Base-by-base conservation (phyloP, 2,329 filamentous ascomycete genomes). In the Polytolypa hystricis region DNA sequence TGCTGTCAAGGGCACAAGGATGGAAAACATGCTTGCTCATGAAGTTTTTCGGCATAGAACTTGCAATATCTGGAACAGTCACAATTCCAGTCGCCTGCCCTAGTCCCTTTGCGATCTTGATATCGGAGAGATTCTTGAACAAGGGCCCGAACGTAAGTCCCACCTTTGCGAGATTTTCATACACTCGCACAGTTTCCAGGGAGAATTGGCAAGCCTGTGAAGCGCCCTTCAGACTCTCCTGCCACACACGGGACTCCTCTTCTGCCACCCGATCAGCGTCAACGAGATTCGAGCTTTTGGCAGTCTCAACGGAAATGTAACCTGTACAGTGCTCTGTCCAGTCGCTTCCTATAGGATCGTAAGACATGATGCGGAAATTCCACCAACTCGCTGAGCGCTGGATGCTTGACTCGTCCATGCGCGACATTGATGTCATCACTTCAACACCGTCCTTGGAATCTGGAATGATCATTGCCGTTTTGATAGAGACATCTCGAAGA, bases 241-340 rank as follows among this genome's bases (percentile, higher is more conserved):
- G 40, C 46, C 44, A 49, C 5, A 31, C 16, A 9, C 38, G 16
- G 0, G 17, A 30, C 35, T 54, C 50, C 19, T 42, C 43, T 25
- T 41, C 39, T 7, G 14, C 42, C 36, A 52, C 50, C n/a, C 42
- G 37, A 8, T 48, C 48, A 16, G 35, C 34, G 26, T 50, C 50
- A 21, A 51, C 43, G 5, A 38, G 36, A 18, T 42, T 41, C 2
- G 38, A 21, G 14, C 41, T 40, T 4, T 35, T 31, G 10, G 38
- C 29, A 16, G 39, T 38, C 20, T 58, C 51, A 5, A 51, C 40
- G 4, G 44, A 38, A 14, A 61, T 49, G 20, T 52, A 45, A 1
- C 57, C 58, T 26, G 44, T 47, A 38, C 57, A 58, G 39, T 61
- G 54, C 29, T 61, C 53, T 17, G 48, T 51, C 58, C 57, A 61